phyloP scores from a whole-genome alignment of 352 stramenopile genomes.

The Phytophthora gonapodyides region DNA sequence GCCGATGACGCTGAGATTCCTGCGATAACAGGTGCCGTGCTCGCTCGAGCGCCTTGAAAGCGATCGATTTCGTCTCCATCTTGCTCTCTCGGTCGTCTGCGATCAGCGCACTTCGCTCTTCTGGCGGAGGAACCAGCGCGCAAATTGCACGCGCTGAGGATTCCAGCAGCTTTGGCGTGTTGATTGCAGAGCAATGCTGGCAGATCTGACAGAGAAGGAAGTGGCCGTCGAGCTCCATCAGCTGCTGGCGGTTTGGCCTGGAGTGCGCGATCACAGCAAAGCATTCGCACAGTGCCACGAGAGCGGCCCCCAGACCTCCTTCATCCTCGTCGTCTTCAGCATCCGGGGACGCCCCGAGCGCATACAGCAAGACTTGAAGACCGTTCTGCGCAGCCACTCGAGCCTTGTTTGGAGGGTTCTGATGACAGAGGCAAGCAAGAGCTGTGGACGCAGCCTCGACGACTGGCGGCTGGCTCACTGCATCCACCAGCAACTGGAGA shows the following conservation, averaged over 20 bases:
- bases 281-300: conserved; percentile 57
- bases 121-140: conserved; percentile 49
- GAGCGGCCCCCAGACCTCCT: conserved; percentile 34
- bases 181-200: conserved; percentile 36
- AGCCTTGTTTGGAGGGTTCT: conserved; percentile 70
- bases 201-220: conserved; percentile 58
- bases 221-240: conserved; percentile 66
- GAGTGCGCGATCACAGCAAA: conserved; percentile 53
- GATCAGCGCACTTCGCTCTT: conserved; percentile 43
- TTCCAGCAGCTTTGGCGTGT: conserved; percentile 36
- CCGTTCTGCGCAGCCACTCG: conserved; percentile 68
- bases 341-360: conserved; percentile 38
- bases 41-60: conserved; percentile 51
- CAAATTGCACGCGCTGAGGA: conserved; percentile 55
- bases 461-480: conserved; percentile 39
- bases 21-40: conserved; percentile 44
- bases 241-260: conserved; percentile 48
- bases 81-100: conserved; percentile 61
- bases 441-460: conserved; percentile 53
- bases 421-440: conserved; percentile 61
- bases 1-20: conserved; percentile 12
- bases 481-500: conserved; percentile 67
- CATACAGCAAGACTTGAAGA: conserved; percentile 72
- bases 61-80: conserved; percentile 57
- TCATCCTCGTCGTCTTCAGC: conserved; percentile 34